Evolutionary conservation across 768 basidiomycete species (phyloP), one percentile per base, ranked within the genome.

Genomic region (Gymnopilus junonius): DNA sequence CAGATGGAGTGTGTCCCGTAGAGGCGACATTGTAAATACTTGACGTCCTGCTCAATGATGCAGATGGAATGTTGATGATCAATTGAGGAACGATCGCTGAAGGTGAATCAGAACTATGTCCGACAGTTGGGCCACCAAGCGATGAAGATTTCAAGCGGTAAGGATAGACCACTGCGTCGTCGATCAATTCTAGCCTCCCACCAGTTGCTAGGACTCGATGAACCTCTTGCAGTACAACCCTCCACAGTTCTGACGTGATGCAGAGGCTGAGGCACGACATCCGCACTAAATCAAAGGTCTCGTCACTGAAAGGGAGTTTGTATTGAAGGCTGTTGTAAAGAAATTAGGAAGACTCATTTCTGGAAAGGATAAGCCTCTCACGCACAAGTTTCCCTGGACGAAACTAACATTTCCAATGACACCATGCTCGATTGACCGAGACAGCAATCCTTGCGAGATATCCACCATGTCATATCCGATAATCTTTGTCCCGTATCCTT

Each of bases 131-230:
- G 37, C 15, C 40, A 55, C 65, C 35, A 37, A 65, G 29, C 17
- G 46, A 8, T 6, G 73, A 43, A 29, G 67, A 65, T 14, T 69
- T 43, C 56, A 73, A 70, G 31, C 82, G 76, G 55, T 84, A 85
- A 1, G 90, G 86, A 67, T 90, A 91, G 67, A 86, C 73, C 37
- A 89, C 74, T 54, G 85, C 75, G 70, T 93, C 91, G 68, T 92
- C 89, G 50, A 93, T 85, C 25, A 92, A 66, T 69, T 93, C 92
- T 2, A 93, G 74, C 4, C 83, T 82, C 14, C 92, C 92, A 4
- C 82, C 85, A 4, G 79, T 79, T 23, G 76, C 77, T 7, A 93
- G 78, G 11, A 93, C 84, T 40, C 92, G 87, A 46, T 79, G 74
- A 4, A 83, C 83, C 79, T 93, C 89, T 3, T 76, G 73, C 32